Base-by-base conservation (phyloP, 1,284 basidiomycete genomes). In the Ustilago hordei region DNA sequence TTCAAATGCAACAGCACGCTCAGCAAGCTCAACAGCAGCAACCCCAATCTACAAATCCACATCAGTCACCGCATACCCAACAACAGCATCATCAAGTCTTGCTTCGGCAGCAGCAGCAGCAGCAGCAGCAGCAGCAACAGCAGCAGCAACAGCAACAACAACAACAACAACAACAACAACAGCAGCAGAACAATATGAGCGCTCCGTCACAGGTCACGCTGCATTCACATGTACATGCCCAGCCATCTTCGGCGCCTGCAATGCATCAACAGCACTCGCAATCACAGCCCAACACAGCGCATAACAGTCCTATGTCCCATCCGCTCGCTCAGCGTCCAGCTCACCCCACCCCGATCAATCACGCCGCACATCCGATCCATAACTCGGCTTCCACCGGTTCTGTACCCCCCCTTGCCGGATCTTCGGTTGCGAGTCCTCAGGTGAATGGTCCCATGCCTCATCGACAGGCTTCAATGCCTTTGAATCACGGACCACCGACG, bases 401-500 rank as follows among this genome's bases (percentile, higher is more conserved):
- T 15, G 73, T 57, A 4, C 56, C 64, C 23, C 39, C 60, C 28
- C 47, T 39, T 17, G 41, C 62, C 34, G 52, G 35, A 31, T 65
- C 63, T 3, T 60, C 68, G 8, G 53, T 41, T 1, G 31, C 68
- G 12, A 75, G 68, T 53, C 73, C 73, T 3, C 73, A 71, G 19
- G 68, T 68, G 43, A 60, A 64, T 31, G 61, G 64, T 17, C 61
- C 73, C 47, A 68, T 68, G 43, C 61, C 73, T 4, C 36, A 65
- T 1, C 60, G 73, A 8, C 73, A 70, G 47, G 64, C 73, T 7
- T 71, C 73, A 4, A 41, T 69, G 1, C 69, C 73, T 8, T 47
- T 70, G 31, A 75, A 75, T 53, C 73, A 75, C 15, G 73, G 57
- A 17, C 66, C 73, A 28, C 59, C 68, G 13, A 71, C 68, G 7